Base-by-base conservation (phyloP, 2,329 filamentous ascomycete species). In the Tympanopsis confertula region DNA sequence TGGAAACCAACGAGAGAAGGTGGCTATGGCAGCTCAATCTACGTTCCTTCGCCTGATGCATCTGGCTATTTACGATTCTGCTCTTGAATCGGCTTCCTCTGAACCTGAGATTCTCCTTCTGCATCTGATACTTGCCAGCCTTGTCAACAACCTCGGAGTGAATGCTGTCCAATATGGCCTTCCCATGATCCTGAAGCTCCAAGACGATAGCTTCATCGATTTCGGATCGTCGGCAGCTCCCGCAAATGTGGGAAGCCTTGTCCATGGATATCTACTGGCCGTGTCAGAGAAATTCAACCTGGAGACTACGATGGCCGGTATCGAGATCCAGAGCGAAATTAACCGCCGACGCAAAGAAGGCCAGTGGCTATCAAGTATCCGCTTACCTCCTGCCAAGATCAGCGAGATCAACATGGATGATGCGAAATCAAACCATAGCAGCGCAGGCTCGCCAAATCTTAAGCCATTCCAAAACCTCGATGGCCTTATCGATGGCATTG, bases 201-300 rank as follows among this genome's bases (percentile, higher is more conserved):
- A 95, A 55, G 86, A 94, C 50, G 86, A 91, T 44, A 71, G 74
- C 5, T 66, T 78, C 3, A 75, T 7, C 12, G 7, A 7, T 18
- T 17, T 33, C 10, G 10, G 79, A 35, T 71, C 71, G 18, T 76
- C 82, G 0, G 56, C 75, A 30, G 72, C 80, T 20, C 91, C 89
- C 52, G 74, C 94, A 28, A 81, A 85, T 32, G 66, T 93, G 32
- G 86, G 84, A 20, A 87, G 83, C 51, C 63, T 96, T 40, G 85
- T 89, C 37, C 85, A 94, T 51, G 88, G 86, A 5, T 95, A 95
- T 56, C 78, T 95, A 41, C 89, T 84, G 81, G 73, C 76, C 1
- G 54, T 95, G 42, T 78, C 74, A 4, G 80, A 88, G 41, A 79
- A 75, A 39, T 88, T 94, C 44, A 74, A 84, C 35, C 80, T 93